Base-by-base conservation (phyloP, 257 asterid genomes). In the Solanum paucissectum region DNA sequence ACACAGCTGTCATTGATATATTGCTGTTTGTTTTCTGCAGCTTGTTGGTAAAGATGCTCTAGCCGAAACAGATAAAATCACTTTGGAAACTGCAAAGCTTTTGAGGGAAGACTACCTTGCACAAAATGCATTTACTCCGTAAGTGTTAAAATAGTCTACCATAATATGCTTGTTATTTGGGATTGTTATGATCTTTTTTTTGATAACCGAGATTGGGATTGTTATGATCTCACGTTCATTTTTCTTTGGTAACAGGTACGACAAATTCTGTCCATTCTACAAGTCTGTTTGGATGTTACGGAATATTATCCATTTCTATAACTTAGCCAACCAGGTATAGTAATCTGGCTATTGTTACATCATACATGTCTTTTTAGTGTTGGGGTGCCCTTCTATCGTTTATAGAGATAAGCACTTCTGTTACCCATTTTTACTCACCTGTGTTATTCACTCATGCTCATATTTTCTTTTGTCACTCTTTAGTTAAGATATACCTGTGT, bases 241-340 rank as follows among this genome's bases (percentile, higher is more conserved):
- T 81, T 86, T 40, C 64, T 64, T 81, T 90, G 92, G 84, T 86
- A 44, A 73, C 94, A 97, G 98, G 38, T 95, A 97, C 76, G 99
- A 97, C 89, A 97, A 97, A 83, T 95, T 86, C 87, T 97, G 99
- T 91, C 99, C 99, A 40, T 97, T 97, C 95, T 95, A 97, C 94
- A 95, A 97, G 93, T 95, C 98, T 12, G 98, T 97, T 85, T 97
- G 99, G 99, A 95, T 97, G 99, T 94, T 97, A 98, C 98, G 99
- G 91, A 97, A 97, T 91, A 97, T 97, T 79, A 94, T 96, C 91
- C 98, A 96, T 93, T 96, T 96, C 95, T 95, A 90, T 91, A 93
- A 92, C 89, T 93, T 95, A 95, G 99, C 99, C 88, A 97, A 97
- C 91, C 99, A 96, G 98, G 99, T 95, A 88, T 52, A 83, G 33